Percentiles rank a stretch among this genome's conserved stretches.
Evolutionary conservation across 2,329 filamentous ascomycete genomes (phyloP).

Genomic region (Hypomyces rosellus): DNA sequence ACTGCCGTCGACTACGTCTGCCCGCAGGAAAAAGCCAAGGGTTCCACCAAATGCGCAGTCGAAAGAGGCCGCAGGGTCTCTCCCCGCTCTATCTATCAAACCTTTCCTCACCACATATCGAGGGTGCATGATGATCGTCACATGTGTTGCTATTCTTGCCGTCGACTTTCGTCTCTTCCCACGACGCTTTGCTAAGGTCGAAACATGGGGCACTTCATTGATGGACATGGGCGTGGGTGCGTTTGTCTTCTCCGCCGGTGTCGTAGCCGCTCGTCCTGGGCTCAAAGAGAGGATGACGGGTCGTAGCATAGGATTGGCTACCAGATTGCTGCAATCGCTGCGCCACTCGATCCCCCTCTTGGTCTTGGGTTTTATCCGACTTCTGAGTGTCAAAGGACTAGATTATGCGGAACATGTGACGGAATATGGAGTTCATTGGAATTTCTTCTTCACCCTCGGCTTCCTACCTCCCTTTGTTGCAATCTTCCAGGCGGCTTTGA

Average conservation of each 20-base stretch:
- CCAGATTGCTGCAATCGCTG: constrained; percentile 59
- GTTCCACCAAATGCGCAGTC: constrained; percentile 32
- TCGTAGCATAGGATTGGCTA: constrained; percentile 41
- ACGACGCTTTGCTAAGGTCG: constrained; percentile 90
- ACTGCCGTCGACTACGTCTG: constrained; percentile 34
- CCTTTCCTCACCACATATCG: constrained; percentile 91
- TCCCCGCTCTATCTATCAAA: constrained; percentile 63
- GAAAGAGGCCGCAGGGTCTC: constrained; percentile 23
- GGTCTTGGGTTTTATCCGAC: constrained; percentile 69
- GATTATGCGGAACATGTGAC: constrained; percentile 97
- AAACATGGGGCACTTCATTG: constrained; percentile 98
- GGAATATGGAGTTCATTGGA: constrained; percentile 98
- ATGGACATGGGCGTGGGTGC: constrained; percentile 98
- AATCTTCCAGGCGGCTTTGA: constrained; percentile 66
- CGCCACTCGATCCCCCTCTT: constrained; percentile 81
- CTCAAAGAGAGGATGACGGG: constrained; percentile 61
- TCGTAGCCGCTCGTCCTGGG: constrained; percentile 79
- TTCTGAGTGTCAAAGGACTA: constrained; percentile 85
- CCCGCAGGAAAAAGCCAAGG: constrained; percentile 36
- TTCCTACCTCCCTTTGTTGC: constrained; percentile 86
- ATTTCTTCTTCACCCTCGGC: constrained; percentile 96
- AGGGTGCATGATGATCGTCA: constrained; percentile 84
- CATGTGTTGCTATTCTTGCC: constrained; percentile 87
- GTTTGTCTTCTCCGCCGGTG: constrained; percentile 89
- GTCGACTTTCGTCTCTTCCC: constrained; percentile 94